A percentile compares a stretch with the other conserved stretches of the same genome.
Evolutionary conservation across 208 protist genomes (phyloP).

Genomic region (Leishmania tarentolae): DNA sequence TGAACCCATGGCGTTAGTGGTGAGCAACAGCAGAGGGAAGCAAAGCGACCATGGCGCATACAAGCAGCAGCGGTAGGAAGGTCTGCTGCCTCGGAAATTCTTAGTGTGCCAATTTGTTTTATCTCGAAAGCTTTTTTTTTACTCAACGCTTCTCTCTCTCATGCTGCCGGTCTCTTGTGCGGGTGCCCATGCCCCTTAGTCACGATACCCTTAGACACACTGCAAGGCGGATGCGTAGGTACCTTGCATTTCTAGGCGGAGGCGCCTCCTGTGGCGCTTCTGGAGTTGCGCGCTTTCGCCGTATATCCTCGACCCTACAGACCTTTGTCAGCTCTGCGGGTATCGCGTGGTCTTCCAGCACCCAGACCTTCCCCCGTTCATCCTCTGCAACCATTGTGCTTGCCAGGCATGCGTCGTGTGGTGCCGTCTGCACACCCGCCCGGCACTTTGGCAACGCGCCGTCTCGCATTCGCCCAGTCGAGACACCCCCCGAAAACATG

Average conservation of each 20-base stretch:
- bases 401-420: not conserved
- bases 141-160: not conserved
- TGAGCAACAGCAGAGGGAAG: not conserved
- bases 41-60: not conserved
- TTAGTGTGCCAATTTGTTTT: not conserved
- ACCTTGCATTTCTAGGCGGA: not conserved
- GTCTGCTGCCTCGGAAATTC: not conserved
- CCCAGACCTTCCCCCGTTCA: not conserved
- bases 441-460: conserved; percentile 57
- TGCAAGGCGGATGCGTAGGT: not conserved
- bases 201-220: not conserved
- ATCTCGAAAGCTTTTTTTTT: not conserved
- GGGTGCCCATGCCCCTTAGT: not conserved
- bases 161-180: not conserved
- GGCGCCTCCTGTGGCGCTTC: not conserved
- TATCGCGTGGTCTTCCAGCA: not conserved
- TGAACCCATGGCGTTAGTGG: not conserved
- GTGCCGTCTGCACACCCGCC: not conserved
- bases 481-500: conserved; percentile 38
- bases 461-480: conserved; percentile 49
- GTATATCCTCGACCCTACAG: not conserved
- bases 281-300: not conserved
- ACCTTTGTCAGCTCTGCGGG: not conserved
- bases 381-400: no score
- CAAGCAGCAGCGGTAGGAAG: not conserved